These are phyloP conservation scores for Trichoderma arundinaceum DNA, from an alignment of 2,329 filamentous ascomycete genomes.

Conservation along the genomic window DNA sequence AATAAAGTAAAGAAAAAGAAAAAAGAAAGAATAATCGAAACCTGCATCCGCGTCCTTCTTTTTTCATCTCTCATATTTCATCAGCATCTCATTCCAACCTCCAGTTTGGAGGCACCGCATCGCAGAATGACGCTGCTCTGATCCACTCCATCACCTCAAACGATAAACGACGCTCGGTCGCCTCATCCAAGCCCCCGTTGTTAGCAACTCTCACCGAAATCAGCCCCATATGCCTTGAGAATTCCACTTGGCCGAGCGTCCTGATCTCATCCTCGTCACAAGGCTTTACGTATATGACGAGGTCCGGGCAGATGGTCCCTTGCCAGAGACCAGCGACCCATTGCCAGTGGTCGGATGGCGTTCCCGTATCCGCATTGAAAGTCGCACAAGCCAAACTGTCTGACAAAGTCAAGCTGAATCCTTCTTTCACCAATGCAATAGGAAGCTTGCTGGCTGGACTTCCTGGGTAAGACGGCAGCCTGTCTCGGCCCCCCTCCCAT, in stretches of 20 bases:
- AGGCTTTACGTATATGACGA: conserved; percentile 70
- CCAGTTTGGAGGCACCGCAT: conserved; percentile 37
- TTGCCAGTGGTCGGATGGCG: conserved; percentile 90
- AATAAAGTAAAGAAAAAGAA: too few species aligned
- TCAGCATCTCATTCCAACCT: conserved; percentile 27
- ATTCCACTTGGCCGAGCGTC: conserved; percentile 59
- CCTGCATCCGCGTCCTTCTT: too few species aligned
- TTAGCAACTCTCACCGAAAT: conserved; percentile 60
- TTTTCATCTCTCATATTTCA: background rate
- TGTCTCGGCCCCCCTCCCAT: conserved; percentile 11
- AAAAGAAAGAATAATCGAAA: too few species aligned
- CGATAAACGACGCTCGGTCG: conserved; percentile 72
- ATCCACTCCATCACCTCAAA: conserved; percentile 92
- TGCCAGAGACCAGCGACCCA: conserved; percentile 97
- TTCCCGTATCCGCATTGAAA: too few species aligned
- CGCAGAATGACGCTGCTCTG: conserved; percentile 52
- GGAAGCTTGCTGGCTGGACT: too few species aligned
- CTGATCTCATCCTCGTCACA: conserved; percentile 45
- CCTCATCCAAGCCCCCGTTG: conserved; percentile 66
- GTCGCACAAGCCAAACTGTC: conserved; percentile 79
- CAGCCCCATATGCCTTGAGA: conserved; percentile 56
- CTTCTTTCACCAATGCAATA: conserved; percentile 75
- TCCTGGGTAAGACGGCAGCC: too few species aligned
- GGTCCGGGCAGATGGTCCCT: conserved; percentile 79
- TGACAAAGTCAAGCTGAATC: conserved; percentile 81